phyloP scores from a whole-genome alignment of 1,284 basidiomycete genomes.

The Exsudoporus floridanus region DNA sequence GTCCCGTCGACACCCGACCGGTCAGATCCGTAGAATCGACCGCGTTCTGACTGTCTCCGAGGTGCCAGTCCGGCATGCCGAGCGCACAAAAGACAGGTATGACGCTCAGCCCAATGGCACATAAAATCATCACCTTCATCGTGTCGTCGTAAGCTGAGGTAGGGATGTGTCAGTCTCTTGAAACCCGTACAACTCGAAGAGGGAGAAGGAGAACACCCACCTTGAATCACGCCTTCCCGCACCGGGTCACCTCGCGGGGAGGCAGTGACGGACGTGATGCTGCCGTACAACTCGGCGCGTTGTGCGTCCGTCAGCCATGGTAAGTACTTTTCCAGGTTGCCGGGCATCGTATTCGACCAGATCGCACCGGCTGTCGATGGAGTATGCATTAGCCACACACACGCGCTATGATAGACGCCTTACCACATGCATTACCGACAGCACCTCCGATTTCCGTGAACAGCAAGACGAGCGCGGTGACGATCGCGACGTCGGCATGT shows the following conservation, averaged over 20 bases:
- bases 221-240: conserved; percentile 47
- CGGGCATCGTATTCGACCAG: conserved; percentile 53
- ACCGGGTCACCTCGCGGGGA: conserved; percentile 45
- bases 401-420: conserved; percentile 20
- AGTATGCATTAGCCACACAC: background rate
- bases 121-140: conserved; percentile 45
- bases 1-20: conserved; percentile 4
- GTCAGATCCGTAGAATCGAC: conserved; percentile 23
- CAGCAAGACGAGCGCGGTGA: conserved; percentile 79
- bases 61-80: conserved; percentile 28
- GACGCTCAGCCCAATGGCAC: conserved; percentile 23
- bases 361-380: conserved; percentile 42
- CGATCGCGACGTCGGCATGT: conserved; percentile 76
- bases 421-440: conserved; percentile 66
- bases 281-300: conserved; percentile 41
- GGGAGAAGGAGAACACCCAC: conserved; percentile 20
- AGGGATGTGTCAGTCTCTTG: background rate
- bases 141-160: conserved; percentile 40
- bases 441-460: conserved; percentile 78
- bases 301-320: conserved; percentile 35
- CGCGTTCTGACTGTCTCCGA: conserved; percentile 31
- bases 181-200: no score
- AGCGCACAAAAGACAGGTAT: conserved; percentile 27
- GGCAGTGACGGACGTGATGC: conserved; percentile 42
- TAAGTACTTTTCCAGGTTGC: conserved; percentile 47